Conservation (phyloP, 495 filamentous ascomycete species). For the Penicillium chermesinum region DNA sequence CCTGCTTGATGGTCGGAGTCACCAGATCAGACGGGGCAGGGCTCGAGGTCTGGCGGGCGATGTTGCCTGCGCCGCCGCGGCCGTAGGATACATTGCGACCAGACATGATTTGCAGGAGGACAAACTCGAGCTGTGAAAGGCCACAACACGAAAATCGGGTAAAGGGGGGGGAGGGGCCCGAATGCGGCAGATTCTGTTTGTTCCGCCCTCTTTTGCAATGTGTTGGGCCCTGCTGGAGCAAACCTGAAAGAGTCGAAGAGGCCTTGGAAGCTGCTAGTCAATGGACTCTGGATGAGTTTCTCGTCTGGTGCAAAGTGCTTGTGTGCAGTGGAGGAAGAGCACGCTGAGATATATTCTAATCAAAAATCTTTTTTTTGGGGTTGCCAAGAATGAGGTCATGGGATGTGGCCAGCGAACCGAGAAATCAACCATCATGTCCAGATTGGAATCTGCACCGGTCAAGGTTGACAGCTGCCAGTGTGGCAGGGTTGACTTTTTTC, state of each 20-base stretch:
- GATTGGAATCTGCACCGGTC: no score
- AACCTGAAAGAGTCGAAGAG: no score
- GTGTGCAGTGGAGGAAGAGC: neutral
- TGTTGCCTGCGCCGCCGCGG: conserved; percentile 68
- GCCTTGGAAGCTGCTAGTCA: no score
- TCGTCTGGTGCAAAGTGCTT: neutral
- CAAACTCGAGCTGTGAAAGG: neutral
- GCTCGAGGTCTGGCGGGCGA: conserved; percentile 52
- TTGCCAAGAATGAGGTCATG: conserved; percentile 21
- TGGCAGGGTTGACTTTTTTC: no score
- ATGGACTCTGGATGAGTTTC: neutral
- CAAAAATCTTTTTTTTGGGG: conserved; percentile 15
- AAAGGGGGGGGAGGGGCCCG: conserved; percentile 1
- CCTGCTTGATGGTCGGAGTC: conserved; percentile 77
- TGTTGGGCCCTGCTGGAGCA: no score
- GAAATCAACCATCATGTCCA: neutral
- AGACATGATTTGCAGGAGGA: conserved; percentile 10
- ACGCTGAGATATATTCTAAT: neutral
- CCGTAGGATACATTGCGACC: conserved; percentile 45
- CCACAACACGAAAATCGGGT: neutral
- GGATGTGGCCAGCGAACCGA: neutral
- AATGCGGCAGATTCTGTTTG: conserved; percentile 12
- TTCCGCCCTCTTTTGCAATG: conserved; percentile 1
- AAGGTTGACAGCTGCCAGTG: no score
- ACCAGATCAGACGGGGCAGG: conserved; percentile 56